Evolutionary conservation across 805 yeast species (phyloP), one percentile per base, ranked within the genome.

Genomic region (Candida glaebosa): DNA sequence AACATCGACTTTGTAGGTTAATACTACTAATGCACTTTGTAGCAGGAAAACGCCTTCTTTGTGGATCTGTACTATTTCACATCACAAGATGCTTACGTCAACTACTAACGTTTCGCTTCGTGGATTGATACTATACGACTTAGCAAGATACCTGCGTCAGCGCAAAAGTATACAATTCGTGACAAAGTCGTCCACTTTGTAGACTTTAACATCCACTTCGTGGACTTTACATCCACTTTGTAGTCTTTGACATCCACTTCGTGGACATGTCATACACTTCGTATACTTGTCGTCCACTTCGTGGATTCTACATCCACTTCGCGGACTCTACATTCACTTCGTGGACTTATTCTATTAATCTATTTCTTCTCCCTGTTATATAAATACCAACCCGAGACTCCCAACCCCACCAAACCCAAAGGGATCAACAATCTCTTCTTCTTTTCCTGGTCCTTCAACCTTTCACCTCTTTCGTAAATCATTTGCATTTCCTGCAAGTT

Each of bases 311-410:
- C 6, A 6, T 7, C 26, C 26, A 22, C 26, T 22, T 22, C 26
- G 26, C 10, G 26, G 26, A 6, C 6, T 22, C 10, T 7, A 22
- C 6, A 6, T 7, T 10, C 26, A 22, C 26, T 22, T 22, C 26
- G 26, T 22, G 26, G 26, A 7, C 10, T 22, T 22, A 6, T 22
- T 22, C 26, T 22, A 22, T 22, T 10, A 22, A 22, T 22, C 5
- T 5, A 6, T 28, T 14, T 12, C 14, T 28, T 28, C 12, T 28
- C 34, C 15, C 15, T 35, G 20, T 34, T 35, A 30, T 45, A 59
- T 33, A 38, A 57, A 42, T 54, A 60, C 44, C 58, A 61, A 9
- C 63, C 59, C 16, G 52, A 61, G 31, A 60, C 63, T 14, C 68
- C 66, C 26, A 54, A 40, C 2, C 63, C 66, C n/a, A 59, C 44